phyloP scores from a whole-genome alignment of 2,329 filamentous ascomycete species.

The Ophiostoma ulmi region DNA sequence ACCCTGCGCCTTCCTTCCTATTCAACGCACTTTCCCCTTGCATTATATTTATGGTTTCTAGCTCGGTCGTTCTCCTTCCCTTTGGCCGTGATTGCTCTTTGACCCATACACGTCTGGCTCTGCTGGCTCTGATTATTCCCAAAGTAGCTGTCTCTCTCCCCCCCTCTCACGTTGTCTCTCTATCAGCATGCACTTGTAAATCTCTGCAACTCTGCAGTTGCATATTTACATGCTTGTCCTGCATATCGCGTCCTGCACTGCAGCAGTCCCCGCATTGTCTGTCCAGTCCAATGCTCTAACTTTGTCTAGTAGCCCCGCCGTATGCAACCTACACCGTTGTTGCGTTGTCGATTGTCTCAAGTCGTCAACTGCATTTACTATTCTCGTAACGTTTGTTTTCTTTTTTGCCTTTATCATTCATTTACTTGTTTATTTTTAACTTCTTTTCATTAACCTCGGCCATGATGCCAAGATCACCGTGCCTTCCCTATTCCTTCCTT shows the following conservation, averaged over 20 bases:
- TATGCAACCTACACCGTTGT: neutral
- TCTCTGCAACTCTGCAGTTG: slow-evolving; percentile 8
- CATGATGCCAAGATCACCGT: neutral
- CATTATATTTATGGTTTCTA: neutral
- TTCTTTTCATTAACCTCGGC: neutral
- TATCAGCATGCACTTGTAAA: neutral
- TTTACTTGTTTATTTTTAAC: neutral
- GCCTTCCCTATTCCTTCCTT: neutral
- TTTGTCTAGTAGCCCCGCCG: neutral
- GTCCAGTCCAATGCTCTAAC: neutral
- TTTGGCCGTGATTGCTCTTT: neutral
- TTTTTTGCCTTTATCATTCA: neutral
- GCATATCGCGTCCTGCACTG: slow-evolving; percentile 1
- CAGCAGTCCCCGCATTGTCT: slow-evolving; percentile 8
- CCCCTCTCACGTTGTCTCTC: neutral
- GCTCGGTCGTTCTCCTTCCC: neutral
- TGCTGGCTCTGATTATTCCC: too few species aligned
- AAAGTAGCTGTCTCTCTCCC: neutral
- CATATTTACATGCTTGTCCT: neutral
- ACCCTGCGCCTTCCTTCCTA: neutral
- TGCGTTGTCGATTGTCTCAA: neutral
- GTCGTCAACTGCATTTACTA: neutral
- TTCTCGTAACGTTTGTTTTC: neutral
- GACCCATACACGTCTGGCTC: neutral
- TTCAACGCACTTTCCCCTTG: neutral